Base-by-base conservation (phyloP, 768 basidiomycete genomes). In the Auricularia auricula-judae region DNA sequence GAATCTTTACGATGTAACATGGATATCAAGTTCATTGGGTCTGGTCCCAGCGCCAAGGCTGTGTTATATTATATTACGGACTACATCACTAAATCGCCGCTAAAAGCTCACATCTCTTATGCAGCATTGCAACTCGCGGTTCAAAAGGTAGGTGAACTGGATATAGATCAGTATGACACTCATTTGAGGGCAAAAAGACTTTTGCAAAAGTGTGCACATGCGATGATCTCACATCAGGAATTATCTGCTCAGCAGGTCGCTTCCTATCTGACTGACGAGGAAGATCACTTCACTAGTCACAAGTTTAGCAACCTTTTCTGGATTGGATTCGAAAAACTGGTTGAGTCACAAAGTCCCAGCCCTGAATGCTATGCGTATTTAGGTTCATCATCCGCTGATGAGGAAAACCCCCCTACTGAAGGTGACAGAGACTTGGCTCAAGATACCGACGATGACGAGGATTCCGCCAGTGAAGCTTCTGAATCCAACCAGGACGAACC, bases 11-110 rank as follows among this genome's bases (percentile, higher is more conserved):
- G 69, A 2, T 68, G 56, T 29, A 29, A 29, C 29, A 29, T 29
- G 29, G 29, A 29, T 29, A 29, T 29, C 29, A 29, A 29, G 29
- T 74, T 67, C 58, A 73, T 77, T n/a, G 72, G 72, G 0, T 76
- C 75, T 0, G 75, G 76, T 0, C 65, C 68, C 18, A 70, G 71
- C 3, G 74, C 74, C 0, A 76, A 74, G 54, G 74, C 74, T 0
- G 66, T 74, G 0, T 43, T 77, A 29, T 76, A 71, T 63, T 77
- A 77, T 51, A 67, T 77, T 3, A 76, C 76, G 0, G 76, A 77
- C 63, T 78, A 78, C 62, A 73, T 77, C n/a, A 76, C 76, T 0
- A 78, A 77, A 61, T 16, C 65, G 2, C 36, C 62, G 1, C n/a
- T 75, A 0, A 65, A 71, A 1, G 59, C 69, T 0, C 68, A 75